Evolutionary conservation across 2,329 filamentous ascomycete genomes (phyloP).

Genomic region (Colletotrichum simmondsii): DNA sequence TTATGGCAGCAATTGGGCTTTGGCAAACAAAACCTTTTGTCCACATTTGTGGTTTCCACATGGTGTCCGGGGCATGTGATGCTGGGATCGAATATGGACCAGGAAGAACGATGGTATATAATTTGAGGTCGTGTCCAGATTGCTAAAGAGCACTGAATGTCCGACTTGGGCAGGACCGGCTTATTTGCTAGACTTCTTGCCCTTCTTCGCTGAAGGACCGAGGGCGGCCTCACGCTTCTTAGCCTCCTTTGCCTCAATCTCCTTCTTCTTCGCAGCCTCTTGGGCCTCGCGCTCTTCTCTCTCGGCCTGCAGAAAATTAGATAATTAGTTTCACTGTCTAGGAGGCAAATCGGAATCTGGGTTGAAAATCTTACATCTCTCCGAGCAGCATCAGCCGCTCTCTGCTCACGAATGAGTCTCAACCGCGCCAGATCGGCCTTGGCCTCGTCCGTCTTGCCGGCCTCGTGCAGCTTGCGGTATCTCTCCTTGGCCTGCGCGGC

Average conservation of each 20-base stretch:
- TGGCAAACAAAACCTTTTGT: background rate
- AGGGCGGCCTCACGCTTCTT: conserved; percentile 65
- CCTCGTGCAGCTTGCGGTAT: conserved; percentile 91
- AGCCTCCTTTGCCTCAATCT: conserved; percentile 66
- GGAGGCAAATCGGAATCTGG: background rate
- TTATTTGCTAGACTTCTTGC: conserved; percentile 52
- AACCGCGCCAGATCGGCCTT: conserved; percentile 88
- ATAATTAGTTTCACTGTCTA: background rate
- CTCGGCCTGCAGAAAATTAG: conserved; percentile 57
- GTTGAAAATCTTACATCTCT: conserved; percentile 72
- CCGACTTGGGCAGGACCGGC: background rate
- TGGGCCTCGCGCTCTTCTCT: conserved; percentile 66
- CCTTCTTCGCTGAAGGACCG: conserved; percentile 52
- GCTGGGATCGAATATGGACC: conserved; percentile 2
- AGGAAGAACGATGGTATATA: conserved; percentile 21
- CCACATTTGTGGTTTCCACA: conserved; percentile 6
- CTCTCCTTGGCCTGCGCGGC: conserved; percentile 89
- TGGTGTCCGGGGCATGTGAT: conserved; percentile 2
- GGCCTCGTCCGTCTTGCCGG: conserved; percentile 97
- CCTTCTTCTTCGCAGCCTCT: conserved; percentile 58
- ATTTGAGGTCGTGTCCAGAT: background rate
- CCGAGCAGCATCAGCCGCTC: conserved; percentile 83
- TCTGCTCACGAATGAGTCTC: conserved; percentile 83
- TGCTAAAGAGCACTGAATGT: background rate
- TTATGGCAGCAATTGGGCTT: background rate